phyloP scores from a whole-genome alignment of 352 stramenopile genomes.

The Globisporangium okanoganense region DNA sequence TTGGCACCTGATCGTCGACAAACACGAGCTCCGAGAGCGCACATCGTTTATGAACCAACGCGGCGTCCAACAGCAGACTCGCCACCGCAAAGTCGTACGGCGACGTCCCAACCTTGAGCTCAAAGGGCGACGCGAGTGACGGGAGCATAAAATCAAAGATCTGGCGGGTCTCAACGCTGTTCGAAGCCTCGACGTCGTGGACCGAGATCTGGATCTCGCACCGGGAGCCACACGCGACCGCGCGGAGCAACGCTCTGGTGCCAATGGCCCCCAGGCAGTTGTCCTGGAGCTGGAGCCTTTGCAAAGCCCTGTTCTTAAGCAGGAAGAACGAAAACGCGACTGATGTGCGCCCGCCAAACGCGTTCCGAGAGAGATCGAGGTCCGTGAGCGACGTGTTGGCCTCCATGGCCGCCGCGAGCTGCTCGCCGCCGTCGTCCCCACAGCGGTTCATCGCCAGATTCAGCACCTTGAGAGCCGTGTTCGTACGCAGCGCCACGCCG shows the following conservation, averaged over 20 bases:
- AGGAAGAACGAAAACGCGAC: conserved; percentile 63
- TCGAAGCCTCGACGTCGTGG: conserved; percentile 37
- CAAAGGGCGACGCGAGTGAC: conserved; percentile 53
- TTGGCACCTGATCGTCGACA: conserved; percentile 24
- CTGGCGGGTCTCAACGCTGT: conserved; percentile 16
- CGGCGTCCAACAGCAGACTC: conserved; percentile 45
- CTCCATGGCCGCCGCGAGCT: conserved; percentile 46
- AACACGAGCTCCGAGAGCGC: conserved; percentile 45
- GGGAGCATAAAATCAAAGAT: conserved; percentile 61
- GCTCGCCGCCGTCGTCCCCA: conserved; percentile 53
- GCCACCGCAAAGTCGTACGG: conserved; percentile 65
- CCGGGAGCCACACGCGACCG: conserved; percentile 38
- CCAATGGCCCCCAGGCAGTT: conserved; percentile 55
- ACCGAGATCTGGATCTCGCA: conserved; percentile 61
- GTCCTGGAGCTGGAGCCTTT: conserved; percentile 42
- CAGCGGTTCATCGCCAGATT: conserved; percentile 73
- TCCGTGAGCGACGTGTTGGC: conserved; percentile 42
- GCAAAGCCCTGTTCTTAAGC: conserved; percentile 35
- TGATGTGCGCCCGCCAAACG: conserved; percentile 43
- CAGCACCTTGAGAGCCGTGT: conserved; percentile 37
- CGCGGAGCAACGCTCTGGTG: conserved; percentile 45
- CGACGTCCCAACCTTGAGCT: conserved; percentile 43
- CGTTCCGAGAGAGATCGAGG: conserved; percentile 61
- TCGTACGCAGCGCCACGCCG: conserved; percentile 48
- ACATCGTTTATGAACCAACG: conserved; percentile 34